Conservation (phyloP, 345 rosid species). For the Garcia nutans region DNA sequence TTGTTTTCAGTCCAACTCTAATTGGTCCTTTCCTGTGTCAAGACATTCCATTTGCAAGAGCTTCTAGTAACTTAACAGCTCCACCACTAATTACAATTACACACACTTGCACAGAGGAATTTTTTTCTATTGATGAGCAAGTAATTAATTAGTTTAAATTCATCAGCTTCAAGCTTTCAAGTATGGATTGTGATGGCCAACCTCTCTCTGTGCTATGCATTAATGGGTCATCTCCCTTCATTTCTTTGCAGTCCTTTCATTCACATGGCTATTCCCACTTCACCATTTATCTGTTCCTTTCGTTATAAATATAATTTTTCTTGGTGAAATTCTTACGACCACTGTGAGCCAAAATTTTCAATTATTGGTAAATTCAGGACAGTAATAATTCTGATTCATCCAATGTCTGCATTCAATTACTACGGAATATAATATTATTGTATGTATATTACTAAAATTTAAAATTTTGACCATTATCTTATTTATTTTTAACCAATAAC, state of each 20-base stretch:
- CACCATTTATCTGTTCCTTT: constrained; percentile 2
- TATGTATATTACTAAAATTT: too few relatives aligned
- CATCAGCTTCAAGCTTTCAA: neutral
- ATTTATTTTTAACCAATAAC: too few relatives aligned
- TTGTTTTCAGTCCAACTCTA: constrained; percentile 9
- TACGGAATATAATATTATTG: too few relatives aligned
- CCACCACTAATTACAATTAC: neutral
- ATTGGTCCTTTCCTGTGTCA: constrained; percentile 33
- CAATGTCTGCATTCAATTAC: too few relatives aligned
- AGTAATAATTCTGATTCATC: too few relatives aligned
- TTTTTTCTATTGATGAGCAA: too few relatives aligned
- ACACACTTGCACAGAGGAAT: neutral
- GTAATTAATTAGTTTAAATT: neutral
- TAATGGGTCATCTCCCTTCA: constrained; percentile 6
- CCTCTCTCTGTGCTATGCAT: constrained; percentile 1
- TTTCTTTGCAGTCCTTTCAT: constrained; percentile 6
- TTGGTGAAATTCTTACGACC: too few relatives aligned
- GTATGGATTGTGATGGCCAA: constrained; percentile 12
- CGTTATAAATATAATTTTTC: neutral
- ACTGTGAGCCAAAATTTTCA: too few relatives aligned
- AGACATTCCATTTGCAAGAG: constrained; percentile 26
- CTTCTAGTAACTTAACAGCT: too few relatives aligned
- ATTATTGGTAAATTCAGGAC: too few relatives aligned
- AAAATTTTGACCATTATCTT: too few relatives aligned
- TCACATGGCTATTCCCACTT: neutral